Evolutionary conservation across 2,329 filamentous ascomycete genomes (phyloP).

Genomic region (Scytalidium lignicola): DNA sequence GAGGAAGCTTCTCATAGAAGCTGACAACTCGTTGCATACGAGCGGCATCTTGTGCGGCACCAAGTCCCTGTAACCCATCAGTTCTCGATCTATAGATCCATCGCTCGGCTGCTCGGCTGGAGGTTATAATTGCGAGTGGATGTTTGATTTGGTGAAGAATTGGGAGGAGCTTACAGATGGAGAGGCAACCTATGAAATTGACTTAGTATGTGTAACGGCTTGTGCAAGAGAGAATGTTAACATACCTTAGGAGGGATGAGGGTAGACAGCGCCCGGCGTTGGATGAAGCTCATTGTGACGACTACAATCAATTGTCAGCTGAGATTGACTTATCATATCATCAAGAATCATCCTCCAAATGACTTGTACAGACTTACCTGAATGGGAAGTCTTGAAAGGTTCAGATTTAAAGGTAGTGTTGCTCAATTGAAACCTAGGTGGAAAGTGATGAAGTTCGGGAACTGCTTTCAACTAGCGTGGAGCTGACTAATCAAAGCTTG

Average conservation of each 20-base stretch:
- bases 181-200: conserved; percentile 26
- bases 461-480: background rate
- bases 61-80: conserved; percentile 70
- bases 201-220: conserved; percentile 8
- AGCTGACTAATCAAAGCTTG: conserved; percentile 14
- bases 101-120: background rate
- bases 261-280: conserved; percentile 89
- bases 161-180: conserved; percentile 26
- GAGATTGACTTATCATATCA: conserved; percentile 13
- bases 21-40: conserved; percentile 97
- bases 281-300: conserved; percentile 85
- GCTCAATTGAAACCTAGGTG: background rate
- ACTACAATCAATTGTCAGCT: conserved; percentile 28
- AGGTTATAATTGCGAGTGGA: background rate
- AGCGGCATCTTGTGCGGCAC: conserved; percentile 88
- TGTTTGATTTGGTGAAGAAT: background rate
- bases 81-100: conserved; percentile 4
- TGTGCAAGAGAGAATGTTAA: conserved; percentile 2
- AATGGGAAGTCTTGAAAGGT: background rate
- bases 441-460: background rate
- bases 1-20: conserved; percentile 98
- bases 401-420: background rate
- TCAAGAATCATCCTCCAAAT: background rate
- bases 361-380: background rate
- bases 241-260: conserved; percentile 97